Conservation (phyloP, 2,329 filamentous ascomycete species). For the Mariannaea sp. region DNA sequence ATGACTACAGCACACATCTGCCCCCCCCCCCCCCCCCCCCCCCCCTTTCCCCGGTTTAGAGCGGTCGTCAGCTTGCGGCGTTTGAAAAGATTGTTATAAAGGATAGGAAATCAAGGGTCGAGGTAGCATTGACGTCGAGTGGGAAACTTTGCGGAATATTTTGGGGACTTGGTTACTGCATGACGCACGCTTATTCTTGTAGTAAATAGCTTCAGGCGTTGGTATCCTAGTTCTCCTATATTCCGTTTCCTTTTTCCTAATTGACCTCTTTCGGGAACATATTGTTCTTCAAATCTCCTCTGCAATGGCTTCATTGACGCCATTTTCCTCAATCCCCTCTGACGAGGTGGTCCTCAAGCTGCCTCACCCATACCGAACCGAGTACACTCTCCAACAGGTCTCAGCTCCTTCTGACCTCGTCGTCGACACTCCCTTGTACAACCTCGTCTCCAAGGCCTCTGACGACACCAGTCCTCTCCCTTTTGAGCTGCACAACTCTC, state of each 20-base stretch:
- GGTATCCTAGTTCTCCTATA: neutral
- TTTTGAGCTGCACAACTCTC: conserved; percentile 40
- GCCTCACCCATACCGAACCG: conserved; percentile 54
- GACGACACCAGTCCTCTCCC: conserved; percentile 38
- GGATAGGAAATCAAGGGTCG: neutral
- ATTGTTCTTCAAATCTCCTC: neutral
- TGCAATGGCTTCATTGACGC: conserved; percentile 26
- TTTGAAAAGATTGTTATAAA: neutral
- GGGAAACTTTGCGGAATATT: conserved; percentile 8
- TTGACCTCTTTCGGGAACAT: neutral
- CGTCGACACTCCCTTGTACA: conserved; percentile 40
- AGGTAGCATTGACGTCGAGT: conserved; percentile 10
- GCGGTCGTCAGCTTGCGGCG: neutral
- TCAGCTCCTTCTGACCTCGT: conserved; percentile 26
- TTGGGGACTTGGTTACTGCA: neutral
- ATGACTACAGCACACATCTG: no score
- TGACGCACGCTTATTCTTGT: neutral
- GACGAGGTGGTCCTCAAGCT: conserved; percentile 52
- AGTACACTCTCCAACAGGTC: conserved; percentile 49
- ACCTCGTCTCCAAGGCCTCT: conserved; percentile 41
- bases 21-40: no score
- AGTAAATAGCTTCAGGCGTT: conserved; percentile 32
- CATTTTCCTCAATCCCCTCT: conserved; percentile 33
- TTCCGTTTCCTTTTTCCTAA: conserved; percentile 1
- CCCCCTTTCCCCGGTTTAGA: no score